Conservation (phyloP, 495 filamentous ascomycete species). For the Trichocladium antarcticum region DNA sequence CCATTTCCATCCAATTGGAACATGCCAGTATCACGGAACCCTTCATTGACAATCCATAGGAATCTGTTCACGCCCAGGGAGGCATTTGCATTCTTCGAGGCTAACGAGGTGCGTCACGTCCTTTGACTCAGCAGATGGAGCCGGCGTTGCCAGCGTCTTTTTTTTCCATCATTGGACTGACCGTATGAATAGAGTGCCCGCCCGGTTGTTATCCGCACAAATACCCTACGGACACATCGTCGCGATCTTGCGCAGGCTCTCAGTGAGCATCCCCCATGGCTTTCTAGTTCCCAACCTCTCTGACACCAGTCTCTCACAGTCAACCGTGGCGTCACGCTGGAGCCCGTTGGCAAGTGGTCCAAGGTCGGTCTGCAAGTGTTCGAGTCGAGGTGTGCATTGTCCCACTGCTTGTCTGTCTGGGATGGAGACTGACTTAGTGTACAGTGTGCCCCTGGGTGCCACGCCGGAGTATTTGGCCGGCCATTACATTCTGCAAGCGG, state of each 20-base stretch:
- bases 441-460: constrained; percentile 76
- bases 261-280: constrained; percentile 28
- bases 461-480: constrained; percentile 96
- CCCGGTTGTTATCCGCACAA: constrained; percentile 73
- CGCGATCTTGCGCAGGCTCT: constrained; percentile 85
- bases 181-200: constrained; percentile 42
- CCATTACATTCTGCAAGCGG: constrained; percentile 95
- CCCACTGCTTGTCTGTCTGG: no score
- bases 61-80: constrained; percentile 87
- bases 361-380: constrained; percentile 96
- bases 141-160: no score
- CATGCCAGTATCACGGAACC: neutral
- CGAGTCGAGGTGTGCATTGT: constrained; percentile 48
- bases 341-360: constrained; percentile 96
- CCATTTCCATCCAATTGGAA: neutral
- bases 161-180: neutral
- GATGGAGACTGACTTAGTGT: neutral
- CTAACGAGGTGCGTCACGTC: constrained; percentile 57
- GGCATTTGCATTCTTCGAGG: constrained; percentile 97
- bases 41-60: constrained; percentile 30
- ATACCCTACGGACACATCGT: constrained; percentile 86
- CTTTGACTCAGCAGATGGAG: no score
- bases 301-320: constrained; percentile 28
- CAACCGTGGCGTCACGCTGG: constrained; percentile 90
- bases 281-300: neutral